Evolutionary conservation across 495 filamentous ascomycete species (phyloP).

Genomic region (Aeminium ludgeri): DNA sequence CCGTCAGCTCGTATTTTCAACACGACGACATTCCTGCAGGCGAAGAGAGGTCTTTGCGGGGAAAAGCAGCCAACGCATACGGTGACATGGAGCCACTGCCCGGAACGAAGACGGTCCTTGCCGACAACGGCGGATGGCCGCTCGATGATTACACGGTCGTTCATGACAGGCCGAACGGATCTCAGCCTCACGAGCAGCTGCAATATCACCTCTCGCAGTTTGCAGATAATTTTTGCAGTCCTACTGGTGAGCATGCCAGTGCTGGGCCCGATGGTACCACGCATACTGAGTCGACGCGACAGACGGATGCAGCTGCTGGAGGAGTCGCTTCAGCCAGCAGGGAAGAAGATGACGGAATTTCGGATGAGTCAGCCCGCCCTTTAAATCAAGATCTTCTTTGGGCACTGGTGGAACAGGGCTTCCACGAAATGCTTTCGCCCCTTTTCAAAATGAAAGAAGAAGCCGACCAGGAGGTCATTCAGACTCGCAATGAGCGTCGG

Average conservation of each 20-base stretch:
- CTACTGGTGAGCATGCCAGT: conserved; percentile 43
- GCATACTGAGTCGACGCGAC: conserved; percentile 48
- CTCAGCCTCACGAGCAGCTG: conserved; percentile 53
- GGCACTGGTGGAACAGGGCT: conserved; percentile 72
- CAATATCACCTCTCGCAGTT: conserved; percentile 40
- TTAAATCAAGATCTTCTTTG: conserved; percentile 53
- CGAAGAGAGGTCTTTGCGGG: conserved; percentile 3
- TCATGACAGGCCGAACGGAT: conserved; percentile 13
- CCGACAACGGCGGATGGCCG: conserved; percentile 6
- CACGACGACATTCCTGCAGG: conserved; percentile 16
- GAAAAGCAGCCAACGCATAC: conserved; percentile 10
- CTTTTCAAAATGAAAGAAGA: conserved; percentile 73
- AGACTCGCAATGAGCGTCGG: conserved; percentile 45
- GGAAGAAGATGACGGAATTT: too few relatives aligned
- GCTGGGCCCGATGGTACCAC: conserved; percentile 24
- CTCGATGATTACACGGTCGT: conserved; percentile 6
- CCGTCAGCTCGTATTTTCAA: conserved; percentile 22
- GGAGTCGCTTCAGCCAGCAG: neutral
- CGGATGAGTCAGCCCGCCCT: neutral
- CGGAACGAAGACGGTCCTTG: conserved; percentile 11
- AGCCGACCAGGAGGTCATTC: conserved; percentile 48
- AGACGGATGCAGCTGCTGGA: neutral
- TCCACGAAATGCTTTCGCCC: conserved; percentile 78
- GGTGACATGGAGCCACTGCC: conserved; percentile 9
- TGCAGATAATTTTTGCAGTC: conserved; percentile 48